Conservation (phyloP, 164 flowering plant species). For the Stephania yunnanensis region DNA sequence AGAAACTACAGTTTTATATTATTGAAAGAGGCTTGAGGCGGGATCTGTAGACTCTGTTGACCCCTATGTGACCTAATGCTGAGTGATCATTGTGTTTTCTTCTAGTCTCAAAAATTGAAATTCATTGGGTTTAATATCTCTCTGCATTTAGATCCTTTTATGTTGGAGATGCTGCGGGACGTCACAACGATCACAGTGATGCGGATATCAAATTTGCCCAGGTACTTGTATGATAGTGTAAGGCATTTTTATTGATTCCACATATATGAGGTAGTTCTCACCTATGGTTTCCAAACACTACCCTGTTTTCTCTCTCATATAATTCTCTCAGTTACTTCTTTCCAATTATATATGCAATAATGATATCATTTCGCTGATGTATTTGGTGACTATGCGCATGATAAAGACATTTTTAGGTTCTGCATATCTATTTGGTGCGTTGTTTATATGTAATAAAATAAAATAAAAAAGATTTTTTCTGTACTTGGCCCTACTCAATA, state of each 20-base stretch:
- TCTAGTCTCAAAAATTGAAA: background rate
- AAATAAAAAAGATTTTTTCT: too few relatives aligned
- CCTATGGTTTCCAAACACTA: too few relatives aligned
- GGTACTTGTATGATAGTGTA: conserved; percentile 21
- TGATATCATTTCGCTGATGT: too few relatives aligned
- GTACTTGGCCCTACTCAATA: too few relatives aligned
- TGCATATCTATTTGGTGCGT: too few relatives aligned
- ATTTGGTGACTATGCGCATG: too few relatives aligned
- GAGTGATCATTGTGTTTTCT: background rate
- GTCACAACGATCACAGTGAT: conserved; percentile 78
- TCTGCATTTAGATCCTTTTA: conserved; percentile 62
- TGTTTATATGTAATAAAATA: too few relatives aligned
- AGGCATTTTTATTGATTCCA: background rate
- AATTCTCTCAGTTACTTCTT: too few relatives aligned
- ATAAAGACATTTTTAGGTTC: too few relatives aligned
- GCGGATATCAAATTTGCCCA: conserved; percentile 81
- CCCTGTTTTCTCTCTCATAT: too few relatives aligned
- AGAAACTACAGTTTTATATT: background rate
- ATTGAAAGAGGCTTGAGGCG: background rate
- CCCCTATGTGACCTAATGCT: background rate
- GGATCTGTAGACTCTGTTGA: background rate
- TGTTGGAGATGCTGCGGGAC: conserved; percentile 98
- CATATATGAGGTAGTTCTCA: background rate
- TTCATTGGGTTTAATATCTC: background rate
- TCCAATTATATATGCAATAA: too few relatives aligned